Evolutionary conservation across 2,329 filamentous ascomycete species (phyloP).

Genomic region (Cadophora luteo-olivacea): DNA sequence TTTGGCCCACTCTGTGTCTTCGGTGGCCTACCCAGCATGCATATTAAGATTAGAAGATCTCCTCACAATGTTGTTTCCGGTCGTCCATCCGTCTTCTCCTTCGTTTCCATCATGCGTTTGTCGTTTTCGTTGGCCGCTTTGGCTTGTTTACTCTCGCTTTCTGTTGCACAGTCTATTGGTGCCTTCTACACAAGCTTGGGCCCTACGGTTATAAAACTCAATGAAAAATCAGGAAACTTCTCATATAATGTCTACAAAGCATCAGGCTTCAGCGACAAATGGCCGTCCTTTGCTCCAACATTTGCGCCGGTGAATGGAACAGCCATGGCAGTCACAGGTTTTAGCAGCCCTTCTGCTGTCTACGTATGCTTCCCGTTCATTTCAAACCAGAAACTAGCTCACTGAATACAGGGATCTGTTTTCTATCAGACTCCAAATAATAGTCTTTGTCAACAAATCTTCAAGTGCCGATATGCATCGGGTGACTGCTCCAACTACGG

Average conservation of each 20-base stretch:
- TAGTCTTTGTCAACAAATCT: constrained; percentile 8
- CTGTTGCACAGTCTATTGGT: constrained; percentile 15
- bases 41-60: background rate
- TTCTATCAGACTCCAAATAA: constrained; percentile 11
- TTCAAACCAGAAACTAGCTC: background rate
- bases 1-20: background rate
- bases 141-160: background rate
- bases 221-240: constrained; percentile 2
- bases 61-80: background rate
- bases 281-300: constrained; percentile 5
- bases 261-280: constrained; percentile 1
- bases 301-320: constrained; percentile 8
- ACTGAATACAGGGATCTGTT: background rate
- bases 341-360: constrained; percentile 7
- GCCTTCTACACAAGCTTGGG: constrained; percentile 10
- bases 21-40: background rate
- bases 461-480: constrained; percentile 14
- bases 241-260: constrained; percentile 12
- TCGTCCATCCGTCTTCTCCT: background rate
- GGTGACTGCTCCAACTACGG: constrained; percentile 13
- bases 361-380: constrained; percentile 3
- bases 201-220: constrained; percentile 5
- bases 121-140: background rate
- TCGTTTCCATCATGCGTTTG: background rate
- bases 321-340: constrained; percentile 4